phyloP scores from a whole-genome alignment of 2,329 filamentous ascomycete species.

The Xylariaceae sp. region DNA sequence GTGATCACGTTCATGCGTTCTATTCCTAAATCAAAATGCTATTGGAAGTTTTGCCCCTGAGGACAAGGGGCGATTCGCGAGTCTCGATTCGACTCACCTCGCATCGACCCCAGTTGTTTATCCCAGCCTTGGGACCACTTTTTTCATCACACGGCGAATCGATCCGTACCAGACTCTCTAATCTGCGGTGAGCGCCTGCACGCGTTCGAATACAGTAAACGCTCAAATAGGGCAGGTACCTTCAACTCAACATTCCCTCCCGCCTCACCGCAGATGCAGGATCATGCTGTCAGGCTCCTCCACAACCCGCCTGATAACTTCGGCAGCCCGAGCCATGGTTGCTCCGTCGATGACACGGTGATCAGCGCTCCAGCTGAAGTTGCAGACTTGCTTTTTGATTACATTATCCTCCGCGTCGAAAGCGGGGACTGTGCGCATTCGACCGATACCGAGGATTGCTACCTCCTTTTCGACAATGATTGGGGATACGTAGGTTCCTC shows the following conservation, averaged over 20 bases:
- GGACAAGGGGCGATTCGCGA: background rate
- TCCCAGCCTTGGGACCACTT: slow-evolving; percentile 19
- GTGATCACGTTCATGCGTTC: slow-evolving; percentile 5
- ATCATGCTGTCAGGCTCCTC: slow-evolving; percentile 87
- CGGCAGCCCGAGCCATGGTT: slow-evolving; percentile 86
- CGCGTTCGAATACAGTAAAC: slow-evolving; percentile 11
- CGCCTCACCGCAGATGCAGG: slow-evolving; percentile 63
- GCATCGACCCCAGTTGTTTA: slow-evolving; percentile 12
- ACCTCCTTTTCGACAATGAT: slow-evolving; percentile 89
- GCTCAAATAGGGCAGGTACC: background rate
- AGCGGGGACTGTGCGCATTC: slow-evolving; percentile 72
- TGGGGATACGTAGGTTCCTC: slow-evolving; percentile 84
- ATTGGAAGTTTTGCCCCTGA: slow-evolving; percentile 2
- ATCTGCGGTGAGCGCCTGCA: slow-evolving; percentile 15
- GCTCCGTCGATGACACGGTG: slow-evolving; percentile 92
- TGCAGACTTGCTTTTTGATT: slow-evolving; percentile 71
- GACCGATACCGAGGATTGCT: slow-evolving; percentile 83
- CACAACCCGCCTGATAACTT: slow-evolving; percentile 69
- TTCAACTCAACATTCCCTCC: background rate
- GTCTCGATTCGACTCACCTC: slow-evolving; percentile 10
- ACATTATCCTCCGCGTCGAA: slow-evolving; percentile 60
- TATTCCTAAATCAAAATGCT: slow-evolving; percentile 10
- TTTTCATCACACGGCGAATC: slow-evolving; percentile 8
- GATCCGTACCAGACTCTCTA: slow-evolving; percentile 3
- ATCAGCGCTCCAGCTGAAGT: slow-evolving; percentile 95